Evolutionary conservation across 2,329 filamentous ascomycete species (phyloP).

Genomic region (Apiospora kogelbergensis): DNA sequence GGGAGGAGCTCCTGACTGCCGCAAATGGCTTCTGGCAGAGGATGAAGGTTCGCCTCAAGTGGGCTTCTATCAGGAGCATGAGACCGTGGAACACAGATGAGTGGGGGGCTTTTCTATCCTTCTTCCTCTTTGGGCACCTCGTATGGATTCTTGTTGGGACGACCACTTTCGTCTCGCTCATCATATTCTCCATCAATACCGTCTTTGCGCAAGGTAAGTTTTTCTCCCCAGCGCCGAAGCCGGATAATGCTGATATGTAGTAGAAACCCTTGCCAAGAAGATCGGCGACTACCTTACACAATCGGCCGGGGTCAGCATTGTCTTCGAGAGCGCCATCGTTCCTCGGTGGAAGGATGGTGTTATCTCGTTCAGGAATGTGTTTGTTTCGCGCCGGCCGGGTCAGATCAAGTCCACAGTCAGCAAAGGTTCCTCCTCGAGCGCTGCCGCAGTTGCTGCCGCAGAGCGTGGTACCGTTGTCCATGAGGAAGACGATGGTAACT

Average conservation of each 20-base stretch:
- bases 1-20: slow-evolving; percentile 88
- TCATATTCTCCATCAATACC: slow-evolving; percentile 91
- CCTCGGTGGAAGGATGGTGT: slow-evolving; percentile 94
- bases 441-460: slow-evolving; percentile 81
- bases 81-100: slow-evolving; percentile 95
- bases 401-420: slow-evolving; percentile 79
- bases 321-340: slow-evolving; percentile 97
- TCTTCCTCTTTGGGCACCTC: slow-evolving; percentile 90
- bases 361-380: slow-evolving; percentile 95
- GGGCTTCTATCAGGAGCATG: slow-evolving; percentile 92
- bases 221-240: background rate
- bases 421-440: slow-evolving; percentile 84
- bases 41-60: slow-evolving; percentile 90
- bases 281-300: slow-evolving; percentile 94
- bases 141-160: slow-evolving; percentile 96
- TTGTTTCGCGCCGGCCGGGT: slow-evolving; percentile 87
- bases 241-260: slow-evolving; percentile 18
- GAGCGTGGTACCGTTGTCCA: slow-evolving; percentile 50
- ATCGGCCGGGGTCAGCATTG: slow-evolving; percentile 87
- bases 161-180: slow-evolving; percentile 91
- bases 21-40: slow-evolving; percentile 92
- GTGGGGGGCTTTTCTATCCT: slow-evolving; percentile 90
- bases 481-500: slow-evolving; percentile 85
- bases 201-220: slow-evolving; percentile 84
- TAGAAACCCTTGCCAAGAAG: slow-evolving; percentile 90